Percentiles rank a stretch among this genome's conserved stretches.
Evolutionary conservation across 2,329 filamentous ascomycete species (phyloP).

Genomic region (Colletotrichum sp.): DNA sequence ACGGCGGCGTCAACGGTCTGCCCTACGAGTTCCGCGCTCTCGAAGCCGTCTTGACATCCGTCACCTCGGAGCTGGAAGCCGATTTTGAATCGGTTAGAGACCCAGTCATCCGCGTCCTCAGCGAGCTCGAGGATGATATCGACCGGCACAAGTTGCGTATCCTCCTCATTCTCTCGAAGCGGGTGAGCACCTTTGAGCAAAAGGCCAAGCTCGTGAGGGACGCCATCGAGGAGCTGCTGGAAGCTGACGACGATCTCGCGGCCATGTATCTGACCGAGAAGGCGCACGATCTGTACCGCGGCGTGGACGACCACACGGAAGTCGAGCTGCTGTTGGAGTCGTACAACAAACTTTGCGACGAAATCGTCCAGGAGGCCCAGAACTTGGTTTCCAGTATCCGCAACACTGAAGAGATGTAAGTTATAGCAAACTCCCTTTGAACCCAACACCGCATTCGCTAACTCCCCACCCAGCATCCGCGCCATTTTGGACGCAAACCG

Average conservation of each 20-base stretch:
- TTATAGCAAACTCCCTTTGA: slow-evolving; percentile 12
- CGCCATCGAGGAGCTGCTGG: slow-evolving; percentile 91
- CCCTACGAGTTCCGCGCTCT: slow-evolving; percentile 97
- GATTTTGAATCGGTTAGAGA: slow-evolving; percentile 95
- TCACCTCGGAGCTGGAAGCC: slow-evolving; percentile 88
- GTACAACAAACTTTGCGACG: slow-evolving; percentile 96
- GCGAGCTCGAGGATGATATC: slow-evolving; percentile 94
- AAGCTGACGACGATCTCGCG: slow-evolving; percentile 93
- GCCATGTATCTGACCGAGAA: slow-evolving; percentile 97
- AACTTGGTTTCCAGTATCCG: slow-evolving; percentile 94
- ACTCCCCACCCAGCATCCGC: slow-evolving; percentile 69
- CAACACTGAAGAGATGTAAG: slow-evolving; percentile 98
- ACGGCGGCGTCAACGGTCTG: slow-evolving; percentile 64
- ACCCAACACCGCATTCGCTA: slow-evolving; percentile 14
- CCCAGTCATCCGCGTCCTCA: slow-evolving; percentile 85
- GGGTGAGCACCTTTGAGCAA: slow-evolving; percentile 95
- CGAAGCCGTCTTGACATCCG: slow-evolving; percentile 92
- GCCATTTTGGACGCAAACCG: slow-evolving; percentile 98
- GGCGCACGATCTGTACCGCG: slow-evolving; percentile 70
- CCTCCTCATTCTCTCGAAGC: slow-evolving; percentile 92
- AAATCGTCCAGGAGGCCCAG: slow-evolving; percentile 94
- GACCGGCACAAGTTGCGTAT: slow-evolving; percentile 91
- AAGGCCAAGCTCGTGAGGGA: slow-evolving; percentile 93
- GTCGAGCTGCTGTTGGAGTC: slow-evolving; percentile 97
- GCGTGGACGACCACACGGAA: slow-evolving; percentile 90